Percentiles rank a stretch among this genome's conserved stretches.
These are phyloP conservation scores for Saussurea involucrata DNA, from an alignment of 129 eudicot species.

Conservation along the genomic window DNA sequence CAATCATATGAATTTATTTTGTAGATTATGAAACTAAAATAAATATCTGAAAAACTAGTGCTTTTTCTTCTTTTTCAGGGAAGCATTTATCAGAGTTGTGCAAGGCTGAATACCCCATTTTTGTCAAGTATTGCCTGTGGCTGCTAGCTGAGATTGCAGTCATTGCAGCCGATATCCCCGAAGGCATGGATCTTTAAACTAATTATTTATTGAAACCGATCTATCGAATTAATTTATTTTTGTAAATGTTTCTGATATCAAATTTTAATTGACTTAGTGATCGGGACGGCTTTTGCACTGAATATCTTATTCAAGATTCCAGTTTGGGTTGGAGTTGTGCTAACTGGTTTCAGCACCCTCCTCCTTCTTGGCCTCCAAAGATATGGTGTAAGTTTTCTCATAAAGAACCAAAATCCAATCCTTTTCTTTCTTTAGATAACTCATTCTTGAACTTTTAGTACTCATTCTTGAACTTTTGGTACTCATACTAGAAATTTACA, in stretches of 20 bases:
- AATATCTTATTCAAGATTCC: constrained; percentile 54
- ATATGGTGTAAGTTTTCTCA: constrained; percentile 42
- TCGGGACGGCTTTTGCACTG: constrained; percentile 62
- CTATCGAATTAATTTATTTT: neutral
- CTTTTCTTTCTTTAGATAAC: neutral
- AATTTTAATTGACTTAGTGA: too few relatives aligned
- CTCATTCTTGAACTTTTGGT: too few relatives aligned
- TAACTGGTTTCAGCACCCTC: constrained; percentile 58
- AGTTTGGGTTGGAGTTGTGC: constrained; percentile 60
- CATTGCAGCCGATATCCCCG: constrained; percentile 95
- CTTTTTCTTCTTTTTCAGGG: constrained; percentile 31
- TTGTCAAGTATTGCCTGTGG: constrained; percentile 78
- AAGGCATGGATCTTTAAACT: constrained; percentile 43
- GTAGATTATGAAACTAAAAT: neutral
- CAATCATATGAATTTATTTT: neutral
- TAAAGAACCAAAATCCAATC: neutral
- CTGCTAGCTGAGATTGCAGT: constrained; percentile 81
- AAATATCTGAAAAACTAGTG: neutral
- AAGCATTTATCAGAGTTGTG: constrained; percentile 77
- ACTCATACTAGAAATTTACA: too few relatives aligned
- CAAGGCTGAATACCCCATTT: constrained; percentile 77
- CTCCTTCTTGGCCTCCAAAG: constrained; percentile 55
- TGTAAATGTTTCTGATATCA: too few relatives aligned
- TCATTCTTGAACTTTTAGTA: too few relatives aligned
- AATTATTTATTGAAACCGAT: neutral